phyloP scores from a whole-genome alignment of 495 filamentous ascomycete species.

The Penicillium turbatum region DNA sequence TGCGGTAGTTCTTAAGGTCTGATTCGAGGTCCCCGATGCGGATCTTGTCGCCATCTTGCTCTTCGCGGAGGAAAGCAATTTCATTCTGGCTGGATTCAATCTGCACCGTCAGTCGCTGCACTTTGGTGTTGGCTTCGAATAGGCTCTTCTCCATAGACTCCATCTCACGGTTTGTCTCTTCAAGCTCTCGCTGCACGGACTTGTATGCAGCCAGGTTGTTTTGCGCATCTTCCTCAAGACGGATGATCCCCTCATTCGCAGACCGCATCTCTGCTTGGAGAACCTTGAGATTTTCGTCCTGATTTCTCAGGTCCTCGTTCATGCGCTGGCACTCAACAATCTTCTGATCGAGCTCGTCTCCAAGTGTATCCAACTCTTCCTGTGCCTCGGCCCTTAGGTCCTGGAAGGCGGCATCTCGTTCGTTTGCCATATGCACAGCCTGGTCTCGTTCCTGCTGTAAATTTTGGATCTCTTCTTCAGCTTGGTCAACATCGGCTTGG shows the following conservation, averaged over 20 bases:
- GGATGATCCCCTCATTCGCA: slow-evolving; percentile 76
- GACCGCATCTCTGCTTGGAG: slow-evolving; percentile 88
- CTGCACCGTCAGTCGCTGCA: slow-evolving; percentile 79
- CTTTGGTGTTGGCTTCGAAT: slow-evolving; percentile 76
- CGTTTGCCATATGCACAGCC: slow-evolving; percentile 68
- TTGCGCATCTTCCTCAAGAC: slow-evolving; percentile 82
- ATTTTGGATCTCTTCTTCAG: slow-evolving; percentile 73
- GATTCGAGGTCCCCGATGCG: slow-evolving; percentile 91
- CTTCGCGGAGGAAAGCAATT: slow-evolving; percentile 91
- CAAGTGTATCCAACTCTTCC: slow-evolving; percentile 78
- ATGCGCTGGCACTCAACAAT: slow-evolving; percentile 67
- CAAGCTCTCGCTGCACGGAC: slow-evolving; percentile 69
- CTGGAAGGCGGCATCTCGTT: slow-evolving; percentile 76
- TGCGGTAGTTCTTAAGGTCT: slow-evolving; percentile 66
- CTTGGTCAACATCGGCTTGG: slow-evolving; percentile 71
- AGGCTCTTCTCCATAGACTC: slow-evolving; percentile 71
- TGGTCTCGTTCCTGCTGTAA: slow-evolving; percentile 86
- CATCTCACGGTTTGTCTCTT: slow-evolving; percentile 70
- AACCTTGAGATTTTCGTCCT: slow-evolving; percentile 72
- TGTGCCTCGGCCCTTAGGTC: slow-evolving; percentile 74
- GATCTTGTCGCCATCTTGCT: slow-evolving; percentile 97
- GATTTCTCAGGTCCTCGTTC: slow-evolving; percentile 51
- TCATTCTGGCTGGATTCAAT: slow-evolving; percentile 89
- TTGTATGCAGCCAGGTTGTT: slow-evolving; percentile 61
- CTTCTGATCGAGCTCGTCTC: slow-evolving; percentile 69